Conservation (phyloP, 257 asterid species). For the Capsicum chinense region DNA sequence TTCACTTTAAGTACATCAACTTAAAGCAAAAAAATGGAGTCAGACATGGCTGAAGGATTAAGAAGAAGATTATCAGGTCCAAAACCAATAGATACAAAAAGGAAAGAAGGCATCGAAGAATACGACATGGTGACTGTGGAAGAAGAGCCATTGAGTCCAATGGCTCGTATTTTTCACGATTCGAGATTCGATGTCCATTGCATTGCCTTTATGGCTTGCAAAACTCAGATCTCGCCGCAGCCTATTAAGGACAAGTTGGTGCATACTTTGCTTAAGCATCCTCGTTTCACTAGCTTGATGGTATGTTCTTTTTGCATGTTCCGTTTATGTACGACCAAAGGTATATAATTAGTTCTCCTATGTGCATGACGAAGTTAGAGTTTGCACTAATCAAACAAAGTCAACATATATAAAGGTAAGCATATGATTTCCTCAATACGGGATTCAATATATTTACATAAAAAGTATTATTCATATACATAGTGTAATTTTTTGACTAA, state of each 20-base stretch:
- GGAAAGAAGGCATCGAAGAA: constrained; percentile 20
- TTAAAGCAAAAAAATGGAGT: neutral
- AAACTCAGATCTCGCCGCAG: neutral
- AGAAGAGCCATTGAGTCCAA: constrained; percentile 46
- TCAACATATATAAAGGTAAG: no score
- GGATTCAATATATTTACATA: no score
- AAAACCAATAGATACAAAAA: constrained; percentile 16
- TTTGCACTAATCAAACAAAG: no score
- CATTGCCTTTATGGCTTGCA: constrained; percentile 36
- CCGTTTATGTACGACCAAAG: no score
- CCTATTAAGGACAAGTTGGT: constrained; percentile 32
- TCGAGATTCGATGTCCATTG: constrained; percentile 41
- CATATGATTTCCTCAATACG: no score
- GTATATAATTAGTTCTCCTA: no score
- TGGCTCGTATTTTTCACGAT: constrained; percentile 42
- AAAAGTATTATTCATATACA: no score
- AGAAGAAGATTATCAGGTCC: neutral
- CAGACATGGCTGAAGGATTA: neutral
- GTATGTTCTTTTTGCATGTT: constrained; percentile 25
- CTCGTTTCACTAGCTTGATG: constrained; percentile 45
- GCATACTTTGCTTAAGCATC: constrained; percentile 44
- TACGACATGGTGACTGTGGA: neutral
- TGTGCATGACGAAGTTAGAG: no score
- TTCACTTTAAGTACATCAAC: neutral
- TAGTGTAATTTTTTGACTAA: no score